Evolutionary conservation across 495 filamentous ascomycete genomes (phyloP).

Genomic region (Coniosporium apollinis): DNA sequence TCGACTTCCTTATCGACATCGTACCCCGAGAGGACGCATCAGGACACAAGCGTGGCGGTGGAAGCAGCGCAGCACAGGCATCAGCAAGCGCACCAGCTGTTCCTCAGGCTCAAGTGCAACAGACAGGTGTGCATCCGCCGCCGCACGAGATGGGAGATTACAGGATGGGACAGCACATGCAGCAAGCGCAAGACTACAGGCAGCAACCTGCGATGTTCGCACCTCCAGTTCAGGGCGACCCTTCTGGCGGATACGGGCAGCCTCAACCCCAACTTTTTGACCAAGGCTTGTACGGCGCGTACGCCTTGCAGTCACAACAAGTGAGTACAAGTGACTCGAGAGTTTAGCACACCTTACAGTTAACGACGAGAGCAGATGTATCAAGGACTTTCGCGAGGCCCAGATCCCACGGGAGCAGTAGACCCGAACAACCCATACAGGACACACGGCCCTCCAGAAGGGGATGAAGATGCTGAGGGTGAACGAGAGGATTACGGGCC

Average conservation of each 20-base stretch:
- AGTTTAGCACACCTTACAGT: constrained; percentile 3
- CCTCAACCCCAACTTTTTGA: constrained; percentile 63
- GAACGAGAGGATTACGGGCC: too few species aligned
- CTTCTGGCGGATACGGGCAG: constrained; percentile 52
- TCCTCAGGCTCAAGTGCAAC: constrained; percentile 56
- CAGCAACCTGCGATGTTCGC: too few species aligned
- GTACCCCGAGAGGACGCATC: constrained; percentile 89
- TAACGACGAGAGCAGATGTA: constrained; percentile 31
- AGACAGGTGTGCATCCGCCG: constrained; percentile 58
- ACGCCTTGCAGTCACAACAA: constrained; percentile 69
- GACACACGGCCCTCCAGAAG: constrained; percentile 30
- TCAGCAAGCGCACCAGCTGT: constrained; percentile 45
- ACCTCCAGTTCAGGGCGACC: constrained; percentile 51
- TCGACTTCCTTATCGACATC: constrained; percentile 98
- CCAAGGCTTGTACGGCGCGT: constrained; percentile 68
- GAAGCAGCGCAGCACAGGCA: constrained; percentile 33
- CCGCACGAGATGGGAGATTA: constrained; percentile 52
- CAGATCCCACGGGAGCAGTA: constrained; percentile 29
- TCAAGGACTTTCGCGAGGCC: constrained; percentile 21
- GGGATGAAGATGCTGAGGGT: constrained; percentile 40
- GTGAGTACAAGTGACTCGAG: constrained; percentile 31
- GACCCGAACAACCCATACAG: constrained; percentile 26
- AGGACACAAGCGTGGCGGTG: constrained; percentile 53
- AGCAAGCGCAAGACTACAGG: too few species aligned
- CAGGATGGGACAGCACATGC: too few species aligned